phyloP scores from a whole-genome alignment of 2,329 filamentous ascomycete species.

The Colletotrichum orchidophilum region DNA sequence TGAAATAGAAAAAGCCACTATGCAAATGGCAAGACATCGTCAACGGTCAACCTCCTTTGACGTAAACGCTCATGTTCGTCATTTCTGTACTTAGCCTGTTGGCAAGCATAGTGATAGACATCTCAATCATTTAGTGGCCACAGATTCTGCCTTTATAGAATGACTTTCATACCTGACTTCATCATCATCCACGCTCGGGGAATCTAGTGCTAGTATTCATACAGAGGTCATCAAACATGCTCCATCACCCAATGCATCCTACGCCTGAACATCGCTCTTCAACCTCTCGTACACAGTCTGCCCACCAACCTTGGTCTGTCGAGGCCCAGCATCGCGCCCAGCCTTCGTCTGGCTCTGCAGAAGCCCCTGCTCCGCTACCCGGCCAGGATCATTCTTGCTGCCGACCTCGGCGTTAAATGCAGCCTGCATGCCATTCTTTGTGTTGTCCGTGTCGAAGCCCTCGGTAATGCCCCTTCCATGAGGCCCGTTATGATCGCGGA shows the following conservation, averaged over 20 bases:
- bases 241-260: background rate
- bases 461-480: constrained; percentile 55
- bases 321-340: constrained; percentile 39
- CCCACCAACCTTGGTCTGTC: constrained; percentile 38
- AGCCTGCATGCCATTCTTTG: constrained; percentile 48
- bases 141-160: background rate
- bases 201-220: background rate
- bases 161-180: background rate
- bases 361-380: constrained; percentile 55
- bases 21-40: too few species aligned
- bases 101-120: too few species aligned
- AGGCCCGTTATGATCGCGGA: constrained; percentile 44
- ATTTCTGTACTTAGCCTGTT: too few species aligned
- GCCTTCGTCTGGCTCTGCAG: constrained; percentile 37
- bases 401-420: constrained; percentile 55
- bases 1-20: too few species aligned
- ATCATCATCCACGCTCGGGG: background rate
- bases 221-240: constrained; percentile 4
- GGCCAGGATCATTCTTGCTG: constrained; percentile 56
- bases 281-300: constrained; percentile 45
- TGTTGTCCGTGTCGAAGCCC: constrained; percentile 45
- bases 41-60: too few species aligned
- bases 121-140: too few species aligned
- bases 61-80: too few species aligned
- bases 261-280: constrained; percentile 35